Conservation (phyloP, 2,329 filamentous ascomycete genomes). For the Ophiocordyceps camponoti-saundersi region DNA sequence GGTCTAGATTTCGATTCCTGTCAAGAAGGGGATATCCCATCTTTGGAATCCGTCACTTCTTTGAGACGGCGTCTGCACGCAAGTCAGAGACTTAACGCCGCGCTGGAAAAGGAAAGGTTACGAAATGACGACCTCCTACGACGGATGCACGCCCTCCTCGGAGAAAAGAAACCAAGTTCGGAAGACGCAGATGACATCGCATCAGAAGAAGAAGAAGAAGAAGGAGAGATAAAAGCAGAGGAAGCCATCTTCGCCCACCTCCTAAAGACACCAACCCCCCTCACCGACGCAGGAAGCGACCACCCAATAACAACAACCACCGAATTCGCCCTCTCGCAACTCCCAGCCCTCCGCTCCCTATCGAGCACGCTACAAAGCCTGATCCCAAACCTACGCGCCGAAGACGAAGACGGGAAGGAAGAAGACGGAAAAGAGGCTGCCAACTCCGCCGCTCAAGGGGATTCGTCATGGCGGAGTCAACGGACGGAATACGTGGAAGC, state of each 20-base stretch:
- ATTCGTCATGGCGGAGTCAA: conserved; percentile 45
- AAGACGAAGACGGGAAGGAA: conserved; percentile 19
- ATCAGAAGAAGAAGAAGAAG: too few species aligned
- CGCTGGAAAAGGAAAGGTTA: conserved; percentile 51
- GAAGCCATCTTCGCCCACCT: conserved; percentile 33
- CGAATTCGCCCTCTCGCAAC: conserved; percentile 65
- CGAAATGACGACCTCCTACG: conserved; percentile 56
- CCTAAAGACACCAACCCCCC: conserved; percentile 30
- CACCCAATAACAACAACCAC: conserved; percentile 52
- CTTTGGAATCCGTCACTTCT: conserved; percentile 50
- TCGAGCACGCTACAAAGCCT: conserved; percentile 43
- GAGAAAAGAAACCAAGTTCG: conserved; percentile 8
- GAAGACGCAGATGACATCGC: too few species aligned
- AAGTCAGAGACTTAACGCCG: conserved; percentile 56
- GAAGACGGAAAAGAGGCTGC: too few species aligned
- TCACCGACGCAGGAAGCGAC: conserved; percentile 31
- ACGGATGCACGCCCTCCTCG: conserved; percentile 36
- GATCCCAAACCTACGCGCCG: conserved; percentile 22
- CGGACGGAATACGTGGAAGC: conserved; percentile 70
- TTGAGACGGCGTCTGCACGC: conserved; percentile 61
- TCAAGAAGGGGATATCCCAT: conserved; percentile 23
- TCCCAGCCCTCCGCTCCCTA: conserved; percentile 60
- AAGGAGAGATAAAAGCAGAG: too few species aligned
- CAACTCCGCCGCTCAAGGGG: too few species aligned
- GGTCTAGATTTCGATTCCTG: conserved; percentile 31